phyloP scores from a whole-genome alignment of 139 green algal species.

The Chlorella sp. region DNA sequence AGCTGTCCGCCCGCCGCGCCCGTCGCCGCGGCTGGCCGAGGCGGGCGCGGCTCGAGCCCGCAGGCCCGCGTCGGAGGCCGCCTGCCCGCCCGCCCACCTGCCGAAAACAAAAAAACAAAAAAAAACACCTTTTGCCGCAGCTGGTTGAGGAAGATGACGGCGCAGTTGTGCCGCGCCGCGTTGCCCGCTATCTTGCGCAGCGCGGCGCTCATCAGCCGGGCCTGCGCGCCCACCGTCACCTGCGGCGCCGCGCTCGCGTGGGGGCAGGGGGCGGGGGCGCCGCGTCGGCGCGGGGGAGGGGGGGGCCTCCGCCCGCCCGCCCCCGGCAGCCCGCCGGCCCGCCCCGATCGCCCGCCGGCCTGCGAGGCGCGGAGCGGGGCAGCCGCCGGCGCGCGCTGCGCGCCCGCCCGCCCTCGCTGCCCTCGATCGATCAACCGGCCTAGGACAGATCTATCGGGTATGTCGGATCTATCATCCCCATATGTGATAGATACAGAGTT shows the following conservation, averaged over 20 bases:
- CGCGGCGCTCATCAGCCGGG: conserved; percentile 90
- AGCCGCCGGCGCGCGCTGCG: too few species aligned
- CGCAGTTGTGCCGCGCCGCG: conserved; percentile 75
- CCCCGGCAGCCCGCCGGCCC: neutral
- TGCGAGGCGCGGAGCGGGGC: too few species aligned
- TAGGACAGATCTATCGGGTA: too few species aligned
- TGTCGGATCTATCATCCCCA: too few species aligned
- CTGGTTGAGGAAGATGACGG: conserved; percentile 96
- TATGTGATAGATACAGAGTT: too few species aligned
- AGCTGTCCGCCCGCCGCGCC: too few species aligned
- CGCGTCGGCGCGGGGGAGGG: neutral
- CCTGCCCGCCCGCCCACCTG: neutral
- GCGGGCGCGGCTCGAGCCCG: too few species aligned
- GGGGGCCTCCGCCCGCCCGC: neutral
- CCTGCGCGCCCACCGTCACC: conserved; percentile 78
- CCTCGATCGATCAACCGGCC: too few species aligned
- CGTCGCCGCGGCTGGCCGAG: too few species aligned
- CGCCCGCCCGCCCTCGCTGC: too few species aligned
- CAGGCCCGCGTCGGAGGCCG: too few species aligned
- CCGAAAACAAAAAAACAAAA: neutral
- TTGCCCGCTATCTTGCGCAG: conserved; percentile 90
- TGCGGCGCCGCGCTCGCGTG: conserved; percentile 15
- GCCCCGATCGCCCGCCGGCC: too few species aligned
- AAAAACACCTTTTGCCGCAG: conserved; percentile 81
- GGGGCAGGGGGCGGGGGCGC: neutral